These are phyloP conservation scores for Lentinula raphanica DNA, from an alignment of 768 basidiomycete species.

Conservation along the genomic window DNA sequence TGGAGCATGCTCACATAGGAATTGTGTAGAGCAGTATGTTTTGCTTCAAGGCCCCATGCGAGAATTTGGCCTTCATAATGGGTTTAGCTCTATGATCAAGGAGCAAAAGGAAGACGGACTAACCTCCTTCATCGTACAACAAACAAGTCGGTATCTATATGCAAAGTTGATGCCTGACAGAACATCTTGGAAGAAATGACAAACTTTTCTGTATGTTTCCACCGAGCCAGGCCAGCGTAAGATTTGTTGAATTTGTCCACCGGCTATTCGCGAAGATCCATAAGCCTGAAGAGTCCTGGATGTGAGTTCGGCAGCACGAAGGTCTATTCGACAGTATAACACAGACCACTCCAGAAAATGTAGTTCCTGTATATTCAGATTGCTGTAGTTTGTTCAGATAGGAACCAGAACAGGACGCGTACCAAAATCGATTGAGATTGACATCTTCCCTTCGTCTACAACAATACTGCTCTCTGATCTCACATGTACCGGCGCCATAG, in stretches of 20 bases:
- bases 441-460: slow-evolving; percentile 70
- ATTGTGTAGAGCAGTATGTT: slow-evolving; percentile 66
- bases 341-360: slow-evolving; percentile 83
- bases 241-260: slow-evolving; percentile 78
- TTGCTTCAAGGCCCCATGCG: slow-evolving; percentile 86
- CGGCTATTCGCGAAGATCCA: slow-evolving; percentile 77
- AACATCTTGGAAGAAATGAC: slow-evolving; percentile 4
- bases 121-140: slow-evolving; percentile 55
- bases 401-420: slow-evolving; percentile 17
- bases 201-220: slow-evolving; percentile 80
- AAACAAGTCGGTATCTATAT: slow-evolving; percentile 72
- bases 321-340: neutral
- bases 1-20: slow-evolving; percentile 24
- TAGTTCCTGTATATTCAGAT: slow-evolving; percentile 52
- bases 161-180: slow-evolving; percentile 4
- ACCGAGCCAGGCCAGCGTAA: slow-evolving; percentile 81
- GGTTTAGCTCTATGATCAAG: neutral
- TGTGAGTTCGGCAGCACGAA: neutral
- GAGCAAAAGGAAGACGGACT: neutral
- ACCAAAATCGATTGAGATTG: slow-evolving; percentile 83
- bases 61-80: slow-evolving; percentile 50
- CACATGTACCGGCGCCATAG: neutral
- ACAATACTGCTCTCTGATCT: slow-evolving; percentile 4
- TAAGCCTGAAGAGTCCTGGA: slow-evolving; percentile 54
- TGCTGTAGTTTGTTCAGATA: neutral